Evolutionary conservation across 2,329 filamentous ascomycete species (phyloP).

Genomic region (Pestalotiopsis fici): DNA sequence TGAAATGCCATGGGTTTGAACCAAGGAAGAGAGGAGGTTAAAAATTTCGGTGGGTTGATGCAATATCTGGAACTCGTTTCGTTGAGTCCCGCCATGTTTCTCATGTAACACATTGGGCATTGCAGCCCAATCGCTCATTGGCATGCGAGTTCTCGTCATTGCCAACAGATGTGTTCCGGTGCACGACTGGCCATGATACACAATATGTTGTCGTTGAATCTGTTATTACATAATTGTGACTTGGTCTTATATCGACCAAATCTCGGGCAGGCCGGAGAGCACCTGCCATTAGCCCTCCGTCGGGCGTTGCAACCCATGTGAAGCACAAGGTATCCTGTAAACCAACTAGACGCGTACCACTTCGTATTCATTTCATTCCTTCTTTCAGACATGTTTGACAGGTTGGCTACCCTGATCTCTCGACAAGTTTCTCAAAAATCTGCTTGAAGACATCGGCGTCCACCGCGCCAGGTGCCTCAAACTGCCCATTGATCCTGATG

Average conservation of each 20-base stretch:
- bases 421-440: conserved; percentile 5
- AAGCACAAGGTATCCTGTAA: too few species aligned
- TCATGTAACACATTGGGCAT: not conserved
- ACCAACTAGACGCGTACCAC: too few species aligned
- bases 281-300: not conserved
- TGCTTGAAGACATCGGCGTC: conserved; percentile 1
- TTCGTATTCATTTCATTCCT: not conserved
- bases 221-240: not conserved
- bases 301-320: too few species aligned
- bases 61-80: not conserved
- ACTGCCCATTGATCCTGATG: conserved; percentile 70
- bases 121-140: not conserved
- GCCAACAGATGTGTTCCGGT: not conserved
- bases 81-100: not conserved
- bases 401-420: not conserved
- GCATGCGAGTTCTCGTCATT: not conserved
- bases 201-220: not conserved
- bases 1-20: too few species aligned
- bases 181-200: not conserved
- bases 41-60: too few species aligned
- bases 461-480: conserved; percentile 66
- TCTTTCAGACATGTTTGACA: not conserved
- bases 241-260: not conserved
- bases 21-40: too few species aligned
- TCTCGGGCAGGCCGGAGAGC: not conserved